Evolutionary conservation across 2,329 filamentous ascomycete genomes (phyloP).

Genomic region (Ambrosiella cleistominuta): DNA sequence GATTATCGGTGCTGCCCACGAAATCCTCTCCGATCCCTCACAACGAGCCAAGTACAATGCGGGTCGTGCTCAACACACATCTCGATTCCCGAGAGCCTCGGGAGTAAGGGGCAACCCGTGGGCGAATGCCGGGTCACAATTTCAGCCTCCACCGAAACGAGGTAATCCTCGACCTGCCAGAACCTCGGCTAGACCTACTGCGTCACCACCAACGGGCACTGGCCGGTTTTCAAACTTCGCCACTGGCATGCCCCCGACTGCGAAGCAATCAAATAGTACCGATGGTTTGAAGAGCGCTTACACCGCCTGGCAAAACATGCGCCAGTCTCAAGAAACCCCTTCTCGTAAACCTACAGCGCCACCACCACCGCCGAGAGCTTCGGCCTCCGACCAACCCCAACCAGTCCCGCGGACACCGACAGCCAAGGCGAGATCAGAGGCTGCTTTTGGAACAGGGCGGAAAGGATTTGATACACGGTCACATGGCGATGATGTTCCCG

Average conservation of each 20-base stretch:
- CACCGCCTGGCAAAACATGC: slow-evolving; percentile 28
- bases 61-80: slow-evolving; percentile 16
- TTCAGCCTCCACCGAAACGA: slow-evolving; percentile 31
- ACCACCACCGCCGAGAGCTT: slow-evolving; percentile 18
- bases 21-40: slow-evolving; percentile 42
- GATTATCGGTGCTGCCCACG: slow-evolving; percentile 70
- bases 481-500: slow-evolving; percentile 36
- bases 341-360: slow-evolving; percentile 18
- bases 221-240: slow-evolving; percentile 21
- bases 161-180: slow-evolving; percentile 16
- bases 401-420: slow-evolving; percentile 33
- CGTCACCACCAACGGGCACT: slow-evolving; percentile 12
- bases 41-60: slow-evolving; percentile 37
- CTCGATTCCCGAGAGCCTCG: slow-evolving; percentile 30
- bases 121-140: slow-evolving; percentile 31
- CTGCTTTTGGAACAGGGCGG: slow-evolving; percentile 31
- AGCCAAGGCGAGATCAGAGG: slow-evolving; percentile 35
- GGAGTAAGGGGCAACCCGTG: slow-evolving; percentile 42
- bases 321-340: slow-evolving; percentile 12
- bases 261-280: slow-evolving; percentile 22
- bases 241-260: slow-evolving; percentile 25
- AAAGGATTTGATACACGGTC: slow-evolving; percentile 35
- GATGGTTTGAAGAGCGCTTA: slow-evolving; percentile 26
- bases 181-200: neutral
- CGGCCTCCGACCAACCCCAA: slow-evolving; percentile 18